phyloP scores from a whole-genome alignment of 192 early-diverging fungal species.

The Pilobolus umbonatus region DNA sequence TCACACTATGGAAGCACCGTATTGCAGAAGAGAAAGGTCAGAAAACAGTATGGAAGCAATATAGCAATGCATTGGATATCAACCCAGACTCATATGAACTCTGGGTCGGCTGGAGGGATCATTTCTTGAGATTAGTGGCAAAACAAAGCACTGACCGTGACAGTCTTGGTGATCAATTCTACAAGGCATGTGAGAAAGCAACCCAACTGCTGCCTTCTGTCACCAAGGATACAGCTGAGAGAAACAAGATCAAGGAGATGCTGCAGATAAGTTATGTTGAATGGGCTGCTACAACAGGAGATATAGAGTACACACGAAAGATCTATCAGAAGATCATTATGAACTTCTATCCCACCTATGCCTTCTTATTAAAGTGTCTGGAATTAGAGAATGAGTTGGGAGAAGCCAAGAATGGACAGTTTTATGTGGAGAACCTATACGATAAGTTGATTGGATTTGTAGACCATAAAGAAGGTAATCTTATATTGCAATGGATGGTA shows the following conservation, averaged over 20 bases:
- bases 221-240: slow-evolving; percentile 40
- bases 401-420: slow-evolving; percentile 8
- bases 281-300: slow-evolving; percentile 45
- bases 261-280: slow-evolving; percentile 52
- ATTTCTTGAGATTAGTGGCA: slow-evolving; percentile 32
- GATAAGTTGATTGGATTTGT: slow-evolving; percentile 40
- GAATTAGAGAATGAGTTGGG: slow-evolving; percentile 43
- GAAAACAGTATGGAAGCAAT: slow-evolving; percentile 17
- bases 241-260: slow-evolving; percentile 44
- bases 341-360: slow-evolving; percentile 54
- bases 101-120: slow-evolving; percentile 48
- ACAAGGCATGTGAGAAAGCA: slow-evolving; percentile 43
- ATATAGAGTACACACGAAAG: slow-evolving; percentile 43
- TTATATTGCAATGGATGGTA: background rate
- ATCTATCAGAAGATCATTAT: slow-evolving; percentile 46
- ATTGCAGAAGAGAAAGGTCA: slow-evolving; percentile 28
- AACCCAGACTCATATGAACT: slow-evolving; percentile 39
- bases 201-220: slow-evolving; percentile 46
- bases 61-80: slow-evolving; percentile 34
- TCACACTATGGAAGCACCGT: slow-evolving; percentile 36
- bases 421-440: slow-evolving; percentile 29
- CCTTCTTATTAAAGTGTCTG: slow-evolving; percentile 59
- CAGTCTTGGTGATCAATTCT: slow-evolving; percentile 35
- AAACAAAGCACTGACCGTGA: slow-evolving; percentile 32
- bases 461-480: slow-evolving; percentile 44